A percentile compares a stretch with the other conserved stretches of the same genome.
Evolutionary conservation across 23 red algal species (phyloP).

Genomic region (Gracilaria domingensis): DNA sequence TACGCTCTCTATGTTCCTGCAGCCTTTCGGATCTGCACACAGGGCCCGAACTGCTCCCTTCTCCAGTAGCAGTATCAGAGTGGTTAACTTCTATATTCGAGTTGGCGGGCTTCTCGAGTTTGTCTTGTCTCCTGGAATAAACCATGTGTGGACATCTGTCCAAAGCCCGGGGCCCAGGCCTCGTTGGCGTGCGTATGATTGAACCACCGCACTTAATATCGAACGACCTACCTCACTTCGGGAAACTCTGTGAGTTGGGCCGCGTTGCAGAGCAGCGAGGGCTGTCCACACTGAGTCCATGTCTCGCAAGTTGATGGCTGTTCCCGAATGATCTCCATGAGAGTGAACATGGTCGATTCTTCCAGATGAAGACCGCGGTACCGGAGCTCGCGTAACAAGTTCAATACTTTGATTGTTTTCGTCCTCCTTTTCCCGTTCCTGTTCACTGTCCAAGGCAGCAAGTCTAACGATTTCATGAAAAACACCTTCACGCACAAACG

Average conservation of each 20-base stretch:
- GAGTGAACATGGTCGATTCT: neutral
- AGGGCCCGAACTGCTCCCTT: conserved; percentile 18
- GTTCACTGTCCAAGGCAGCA: neutral
- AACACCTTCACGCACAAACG: conserved; percentile 85
- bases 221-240: conserved; percentile 33
- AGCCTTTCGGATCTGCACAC: conserved; percentile 50
- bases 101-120: neutral
- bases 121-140: conserved; percentile 35
- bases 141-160: conserved; percentile 73
- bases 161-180: conserved; percentile 71
- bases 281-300: conserved; percentile 34
- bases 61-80: neutral
- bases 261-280: conserved; percentile 26
- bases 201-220: conserved; percentile 80
- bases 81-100: neutral
- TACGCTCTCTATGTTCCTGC: conserved; percentile 24
- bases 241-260: neutral
- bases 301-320: conserved; percentile 35
- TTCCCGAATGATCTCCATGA: conserved; percentile 27
- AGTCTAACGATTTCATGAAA: conserved; percentile 70
- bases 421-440: conserved; percentile 12
- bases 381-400: neutral
- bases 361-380: neutral
- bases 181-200: neutral
- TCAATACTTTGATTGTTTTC: neutral